These are phyloP conservation scores for Penicillium atrosanguineum DNA, from an alignment of 495 filamentous ascomycete species.

Conservation along the genomic window DNA sequence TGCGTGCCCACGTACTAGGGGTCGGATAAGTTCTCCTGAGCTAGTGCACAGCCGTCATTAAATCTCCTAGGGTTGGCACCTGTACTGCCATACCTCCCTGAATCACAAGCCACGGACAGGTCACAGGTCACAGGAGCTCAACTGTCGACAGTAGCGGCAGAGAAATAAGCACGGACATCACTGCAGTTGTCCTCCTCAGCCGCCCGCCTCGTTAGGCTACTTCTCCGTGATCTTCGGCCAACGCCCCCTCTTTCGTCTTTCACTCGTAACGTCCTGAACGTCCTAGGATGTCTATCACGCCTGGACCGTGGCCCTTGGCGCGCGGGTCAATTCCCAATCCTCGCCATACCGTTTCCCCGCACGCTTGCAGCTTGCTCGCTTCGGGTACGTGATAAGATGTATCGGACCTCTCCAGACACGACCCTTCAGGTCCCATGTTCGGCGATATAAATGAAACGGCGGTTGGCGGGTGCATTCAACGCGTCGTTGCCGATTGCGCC, in stretches of 20 bases:
- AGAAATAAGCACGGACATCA: slow-evolving; percentile 8
- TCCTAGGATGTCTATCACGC: background rate
- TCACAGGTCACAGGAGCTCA: background rate
- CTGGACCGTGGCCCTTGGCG: slow-evolving; percentile 5
- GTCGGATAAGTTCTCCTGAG: slow-evolving; percentile 5
- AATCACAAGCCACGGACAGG: too few relatives aligned
- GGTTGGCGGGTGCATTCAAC: background rate
- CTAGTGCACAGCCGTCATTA: background rate
- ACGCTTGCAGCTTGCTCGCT: slow-evolving; percentile 1
- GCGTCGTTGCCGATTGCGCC: background rate
- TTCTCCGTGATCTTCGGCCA: slow-evolving; percentile 7
- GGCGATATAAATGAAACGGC: background rate
- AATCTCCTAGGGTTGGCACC: slow-evolving; percentile 3
- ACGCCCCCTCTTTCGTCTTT: background rate
- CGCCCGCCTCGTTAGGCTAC: slow-evolving; percentile 12
- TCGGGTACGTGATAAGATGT: slow-evolving; percentile 17
- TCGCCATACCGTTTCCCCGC: slow-evolving; percentile 15
- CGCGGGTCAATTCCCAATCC: slow-evolving; percentile 10
- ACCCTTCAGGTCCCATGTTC: background rate
- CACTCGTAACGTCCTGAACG: background rate
- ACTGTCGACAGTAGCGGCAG: slow-evolving; percentile 3
- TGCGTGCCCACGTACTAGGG: background rate
- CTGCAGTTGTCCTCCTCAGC: slow-evolving; percentile 2
- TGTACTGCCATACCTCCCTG: background rate
- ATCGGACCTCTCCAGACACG: background rate